phyloP scores from a whole-genome alignment of 176 grass and related monocot genomes.

The Tuctoria greenei region DNA sequence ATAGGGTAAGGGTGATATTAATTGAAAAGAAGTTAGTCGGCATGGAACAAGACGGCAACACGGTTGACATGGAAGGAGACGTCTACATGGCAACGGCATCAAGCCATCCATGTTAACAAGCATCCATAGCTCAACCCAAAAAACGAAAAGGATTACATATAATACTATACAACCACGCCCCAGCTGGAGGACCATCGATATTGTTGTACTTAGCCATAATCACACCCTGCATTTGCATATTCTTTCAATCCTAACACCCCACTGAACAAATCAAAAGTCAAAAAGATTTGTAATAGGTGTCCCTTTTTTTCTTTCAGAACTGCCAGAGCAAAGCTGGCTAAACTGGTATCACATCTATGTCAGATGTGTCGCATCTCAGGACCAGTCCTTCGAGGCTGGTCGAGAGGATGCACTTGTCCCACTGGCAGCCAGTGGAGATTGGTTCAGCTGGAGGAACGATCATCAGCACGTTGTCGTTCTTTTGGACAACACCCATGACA shows the following conservation, averaged over 20 bases:
- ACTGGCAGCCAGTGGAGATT: constrained; percentile 85
- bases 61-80: no score
- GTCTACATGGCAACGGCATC: constrained; percentile 42
- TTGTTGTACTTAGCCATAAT: constrained; percentile 48
- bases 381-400: constrained; percentile 72
- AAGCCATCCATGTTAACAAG: constrained; percentile 61
- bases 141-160: constrained; percentile 33
- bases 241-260: constrained; percentile 46
- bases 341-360: constrained; percentile 84
- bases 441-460: constrained; percentile 83
- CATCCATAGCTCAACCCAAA: constrained; percentile 44
- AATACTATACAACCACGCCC: constrained; percentile 54
- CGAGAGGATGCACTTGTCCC: constrained; percentile 74
- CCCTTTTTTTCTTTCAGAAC: constrained; percentile 20
- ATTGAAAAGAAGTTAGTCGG: no score
- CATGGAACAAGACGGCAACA: no score
- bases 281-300: constrained; percentile 17
- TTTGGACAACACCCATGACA: constrained; percentile 82
- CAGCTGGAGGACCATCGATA: constrained; percentile 26
- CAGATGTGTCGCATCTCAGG: constrained; percentile 74
- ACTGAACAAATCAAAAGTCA: constrained; percentile 39
- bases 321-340: constrained; percentile 40
- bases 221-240: constrained; percentile 58
- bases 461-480: constrained; percentile 80
- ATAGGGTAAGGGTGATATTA: no score